Conservation (phyloP, 441 rosid genomes). For the Mallotus repandus region DNA sequence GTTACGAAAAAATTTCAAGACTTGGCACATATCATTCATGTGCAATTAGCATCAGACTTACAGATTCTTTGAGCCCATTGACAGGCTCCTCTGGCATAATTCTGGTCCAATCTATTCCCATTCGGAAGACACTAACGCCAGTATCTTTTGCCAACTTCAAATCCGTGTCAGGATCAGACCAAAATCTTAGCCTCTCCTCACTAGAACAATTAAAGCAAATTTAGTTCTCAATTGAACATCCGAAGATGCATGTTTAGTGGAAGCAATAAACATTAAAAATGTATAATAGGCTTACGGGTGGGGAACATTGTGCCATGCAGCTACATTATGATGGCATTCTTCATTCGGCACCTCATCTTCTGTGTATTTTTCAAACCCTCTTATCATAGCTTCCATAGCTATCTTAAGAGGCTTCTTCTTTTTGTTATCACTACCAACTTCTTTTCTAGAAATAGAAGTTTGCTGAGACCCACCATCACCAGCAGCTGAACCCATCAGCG, state of each 20-base stretch:
- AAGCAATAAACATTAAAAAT: conserved; percentile 6
- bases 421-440: conserved; percentile 18
- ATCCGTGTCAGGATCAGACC: conserved; percentile 97
- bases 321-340: conserved; percentile 68
- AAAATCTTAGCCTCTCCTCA: conserved; percentile 86
- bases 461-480: conserved; percentile 57
- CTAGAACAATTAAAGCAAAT: conserved; percentile 45
- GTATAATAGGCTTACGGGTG: conserved; percentile 59
- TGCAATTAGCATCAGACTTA: conserved; percentile 39
- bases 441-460: conserved; percentile 28
- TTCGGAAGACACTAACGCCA: conserved; percentile 73
- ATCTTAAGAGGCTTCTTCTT: conserved; percentile 54
- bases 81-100: conserved; percentile 86
- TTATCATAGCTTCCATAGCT: conserved; percentile 88
- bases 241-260: not conserved
- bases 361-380: conserved; percentile 61
- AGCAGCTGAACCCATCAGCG: conserved; percentile 46
- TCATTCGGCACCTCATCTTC: conserved; percentile 38
- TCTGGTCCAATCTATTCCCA: conserved; percentile 95
- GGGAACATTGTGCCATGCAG: conserved; percentile 94
- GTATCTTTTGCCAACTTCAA: conserved; percentile 84
- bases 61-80: conserved; percentile 63
- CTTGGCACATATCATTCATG: conserved; percentile 19
- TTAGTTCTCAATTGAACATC: conserved; percentile 25
- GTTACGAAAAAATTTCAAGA: not conserved